These are phyloP conservation scores for Medakamo hakoo DNA, from an alignment of 139 green algal genomes.

Conservation along the genomic window DNA sequence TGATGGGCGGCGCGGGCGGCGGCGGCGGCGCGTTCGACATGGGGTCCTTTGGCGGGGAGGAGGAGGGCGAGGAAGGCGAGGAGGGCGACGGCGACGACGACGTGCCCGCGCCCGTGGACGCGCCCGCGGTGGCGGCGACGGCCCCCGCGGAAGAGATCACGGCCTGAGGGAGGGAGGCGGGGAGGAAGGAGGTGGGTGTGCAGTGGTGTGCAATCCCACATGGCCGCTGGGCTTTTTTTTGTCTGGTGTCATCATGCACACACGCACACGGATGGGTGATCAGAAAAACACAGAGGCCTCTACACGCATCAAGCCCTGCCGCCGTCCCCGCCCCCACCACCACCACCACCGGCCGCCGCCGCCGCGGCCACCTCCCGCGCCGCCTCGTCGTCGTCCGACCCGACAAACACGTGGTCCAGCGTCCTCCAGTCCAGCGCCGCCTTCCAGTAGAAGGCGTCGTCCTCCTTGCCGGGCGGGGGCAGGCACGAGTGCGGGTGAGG, in stretches of 20 bases:
- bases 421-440: too few relatives aligned
- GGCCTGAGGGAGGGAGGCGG: not conserved
- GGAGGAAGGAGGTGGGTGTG: not conserved
- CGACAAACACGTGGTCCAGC: too few relatives aligned
- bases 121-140: too few relatives aligned
- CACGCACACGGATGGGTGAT: not conserved
- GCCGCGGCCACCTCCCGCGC: too few relatives aligned
- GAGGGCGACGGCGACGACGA: constrained; percentile 19
- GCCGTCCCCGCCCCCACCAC: too few relatives aligned
- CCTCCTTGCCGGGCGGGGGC: too few relatives aligned
- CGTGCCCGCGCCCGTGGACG: constrained; percentile 20
- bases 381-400: too few relatives aligned
- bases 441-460: too few relatives aligned
- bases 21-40: constrained; percentile 19
- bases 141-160: not conserved
- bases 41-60: constrained; percentile 3
- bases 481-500: too few relatives aligned
- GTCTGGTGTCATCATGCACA: not conserved
- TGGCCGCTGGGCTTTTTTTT: not conserved
- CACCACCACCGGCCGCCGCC: too few relatives aligned
- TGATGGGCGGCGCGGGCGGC: constrained; percentile 4
- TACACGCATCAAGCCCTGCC: too few relatives aligned
- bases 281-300: too few relatives aligned
- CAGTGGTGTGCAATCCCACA: not conserved
- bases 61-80: constrained; percentile 6